phyloP scores from a whole-genome alignment of 2,329 filamentous ascomycete genomes.

The Sclerotiophoma versabilis region DNA sequence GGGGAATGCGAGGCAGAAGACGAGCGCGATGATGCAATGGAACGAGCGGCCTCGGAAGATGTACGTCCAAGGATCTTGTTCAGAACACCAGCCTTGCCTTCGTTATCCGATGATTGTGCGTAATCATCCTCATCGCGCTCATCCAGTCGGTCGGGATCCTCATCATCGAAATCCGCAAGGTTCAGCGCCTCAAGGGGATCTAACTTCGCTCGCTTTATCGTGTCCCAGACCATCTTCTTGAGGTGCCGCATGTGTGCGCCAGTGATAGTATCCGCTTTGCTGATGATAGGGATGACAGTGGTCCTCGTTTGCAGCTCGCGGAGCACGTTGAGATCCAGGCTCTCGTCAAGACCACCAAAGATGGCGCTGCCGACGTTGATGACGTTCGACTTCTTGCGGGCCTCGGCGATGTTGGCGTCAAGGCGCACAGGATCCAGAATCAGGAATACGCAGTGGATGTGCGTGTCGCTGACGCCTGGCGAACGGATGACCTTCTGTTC shows the following conservation, averaged over 20 bases:
- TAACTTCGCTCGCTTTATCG: constrained; percentile 82
- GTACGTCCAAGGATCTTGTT: constrained; percentile 49
- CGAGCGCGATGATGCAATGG: constrained; percentile 42
- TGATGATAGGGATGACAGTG: constrained; percentile 91
- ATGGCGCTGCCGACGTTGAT: constrained; percentile 55
- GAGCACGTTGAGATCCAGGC: constrained; percentile 88
- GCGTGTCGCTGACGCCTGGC: constrained; percentile 91
- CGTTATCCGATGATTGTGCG: constrained; percentile 45
- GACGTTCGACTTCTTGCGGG: constrained; percentile 64
- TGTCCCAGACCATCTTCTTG: constrained; percentile 89
- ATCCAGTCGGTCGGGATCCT: constrained; percentile 60
- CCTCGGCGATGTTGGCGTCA: constrained; percentile 76
- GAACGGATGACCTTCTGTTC: constrained; percentile 97
- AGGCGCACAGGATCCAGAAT: constrained; percentile 87
- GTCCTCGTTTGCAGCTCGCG: constrained; percentile 90
- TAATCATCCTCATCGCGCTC: constrained; percentile 61
- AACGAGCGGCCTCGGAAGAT: constrained; percentile 46
- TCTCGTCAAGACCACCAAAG: constrained; percentile 79
- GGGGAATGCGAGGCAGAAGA: constrained; percentile 42
- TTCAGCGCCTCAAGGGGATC: constrained; percentile 89
- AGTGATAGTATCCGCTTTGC: constrained; percentile 97
- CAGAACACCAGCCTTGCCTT: constrained; percentile 45
- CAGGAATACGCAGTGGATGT: constrained; percentile 95
- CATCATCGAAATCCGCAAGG: constrained; percentile 74
- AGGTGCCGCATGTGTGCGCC: constrained; percentile 90